Evolutionary conservation across 768 basidiomycete species (phyloP).

Genomic region (Tulasnella sp.): DNA sequence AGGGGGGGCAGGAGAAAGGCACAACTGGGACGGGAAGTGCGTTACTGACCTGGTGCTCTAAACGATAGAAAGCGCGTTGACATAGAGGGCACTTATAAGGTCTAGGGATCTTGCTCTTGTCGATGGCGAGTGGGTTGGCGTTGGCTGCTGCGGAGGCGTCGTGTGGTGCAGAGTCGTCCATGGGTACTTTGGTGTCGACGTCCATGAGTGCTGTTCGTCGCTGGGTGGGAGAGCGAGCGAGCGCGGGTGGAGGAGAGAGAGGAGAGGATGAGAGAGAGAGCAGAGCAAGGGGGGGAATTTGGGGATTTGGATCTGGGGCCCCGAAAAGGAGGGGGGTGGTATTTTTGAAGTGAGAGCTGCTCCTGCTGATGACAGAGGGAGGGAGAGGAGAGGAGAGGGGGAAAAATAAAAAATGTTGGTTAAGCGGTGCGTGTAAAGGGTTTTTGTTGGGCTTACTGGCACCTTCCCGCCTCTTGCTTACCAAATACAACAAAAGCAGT

Average conservation of each 20-base stretch:
- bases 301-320: constrained; percentile 5
- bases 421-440: constrained; percentile 11
- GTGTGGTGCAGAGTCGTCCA: background rate
- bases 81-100: constrained; percentile 98
- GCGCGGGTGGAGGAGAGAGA: background rate
- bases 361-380: background rate
- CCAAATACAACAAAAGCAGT: background rate
- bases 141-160: background rate
- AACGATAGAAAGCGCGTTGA: constrained; percentile 89
- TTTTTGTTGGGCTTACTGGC: constrained; percentile 1
- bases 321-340: constrained; percentile 4
- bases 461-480: constrained; percentile 4
- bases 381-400: background rate
- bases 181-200: background rate
- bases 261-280: background rate
- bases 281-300: background rate
- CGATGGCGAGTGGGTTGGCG: constrained; percentile 37
- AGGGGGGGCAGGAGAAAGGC: constrained; percentile 13
- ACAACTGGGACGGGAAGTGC: background rate
- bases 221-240: background rate
- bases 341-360: background rate
- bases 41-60: constrained; percentile 83
- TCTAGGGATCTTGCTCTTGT: constrained; percentile 53
- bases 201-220: background rate
- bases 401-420: constrained; percentile 12